A percentile compares a stretch with the other conserved stretches of the same genome.
These are phyloP conservation scores for Paraconiothyrium brasiliense DNA, from an alignment of 2,329 filamentous ascomycete species.

Conservation along the genomic window DNA sequence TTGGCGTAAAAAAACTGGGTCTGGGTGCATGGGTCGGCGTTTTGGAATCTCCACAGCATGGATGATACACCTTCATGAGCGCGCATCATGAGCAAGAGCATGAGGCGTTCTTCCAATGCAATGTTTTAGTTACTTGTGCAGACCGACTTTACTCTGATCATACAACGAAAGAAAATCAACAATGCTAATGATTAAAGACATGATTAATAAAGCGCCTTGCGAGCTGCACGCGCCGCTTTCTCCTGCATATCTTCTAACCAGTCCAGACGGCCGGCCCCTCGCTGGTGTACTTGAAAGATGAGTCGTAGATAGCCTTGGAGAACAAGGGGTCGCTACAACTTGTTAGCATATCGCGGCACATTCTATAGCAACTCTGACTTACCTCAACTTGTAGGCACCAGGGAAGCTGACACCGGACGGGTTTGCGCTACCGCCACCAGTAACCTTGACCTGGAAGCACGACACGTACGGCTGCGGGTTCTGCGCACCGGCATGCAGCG, in stretches of 20 bases:
- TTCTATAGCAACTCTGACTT: neutral
- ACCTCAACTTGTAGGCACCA: conserved; percentile 44
- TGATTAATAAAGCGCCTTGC: neutral
- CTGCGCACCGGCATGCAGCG: conserved; percentile 44
- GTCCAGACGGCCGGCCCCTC: conserved; percentile 45
- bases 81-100: neutral
- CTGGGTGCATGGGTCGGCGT: neutral
- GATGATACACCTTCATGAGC: neutral
- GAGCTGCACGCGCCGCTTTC: neutral
- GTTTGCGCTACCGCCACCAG: conserved; percentile 43
- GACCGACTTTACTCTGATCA: conserved; percentile 6
- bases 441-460: conserved; percentile 52
- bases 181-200: conserved; percentile 14
- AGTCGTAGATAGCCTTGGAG: conserved; percentile 45
- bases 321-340: conserved; percentile 40
- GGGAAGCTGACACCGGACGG: conserved; percentile 47
- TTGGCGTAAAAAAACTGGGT: neutral
- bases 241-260: conserved; percentile 30
- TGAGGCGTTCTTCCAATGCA: neutral
- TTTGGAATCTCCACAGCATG: neutral
- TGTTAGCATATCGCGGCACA: conserved; percentile 15
- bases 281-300: conserved; percentile 46
- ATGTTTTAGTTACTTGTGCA: conserved; percentile 4
- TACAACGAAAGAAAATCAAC: conserved; percentile 7
- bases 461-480: conserved; percentile 47